Evolutionary conservation across 169 alveolate genomes (phyloP).

Genomic region (Perkinsus olseni): DNA sequence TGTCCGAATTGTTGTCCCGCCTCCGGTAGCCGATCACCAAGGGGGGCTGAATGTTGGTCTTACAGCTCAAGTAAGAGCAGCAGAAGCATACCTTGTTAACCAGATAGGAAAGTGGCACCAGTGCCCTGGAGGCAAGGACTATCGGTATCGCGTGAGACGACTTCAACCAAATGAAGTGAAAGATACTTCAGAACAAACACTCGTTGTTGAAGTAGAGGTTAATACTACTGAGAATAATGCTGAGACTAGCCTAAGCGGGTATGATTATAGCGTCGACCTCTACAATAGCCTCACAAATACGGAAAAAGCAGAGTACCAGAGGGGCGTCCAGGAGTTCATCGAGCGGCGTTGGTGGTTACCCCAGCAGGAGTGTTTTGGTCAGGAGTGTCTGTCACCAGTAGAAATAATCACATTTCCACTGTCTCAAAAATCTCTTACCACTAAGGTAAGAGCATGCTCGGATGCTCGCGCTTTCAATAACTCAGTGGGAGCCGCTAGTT

Average conservation of each 20-base stretch:
- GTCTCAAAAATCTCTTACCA: not conserved
- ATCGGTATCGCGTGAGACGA: not conserved
- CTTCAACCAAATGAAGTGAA: not conserved
- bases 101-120: not conserved
- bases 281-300: not conserved
- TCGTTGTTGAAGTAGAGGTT: not conserved
- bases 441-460: not conserved
- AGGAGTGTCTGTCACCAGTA: not conserved
- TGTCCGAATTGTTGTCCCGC: not conserved
- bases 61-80: not conserved
- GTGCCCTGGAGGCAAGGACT: not conserved
- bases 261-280: not conserved
- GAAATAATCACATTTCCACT: not conserved
- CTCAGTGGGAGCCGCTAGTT: not conserved
- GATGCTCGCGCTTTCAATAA: not conserved
- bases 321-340: not conserved
- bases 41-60: not conserved
- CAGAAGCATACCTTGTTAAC: not conserved
- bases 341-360: no score
- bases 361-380: no score
- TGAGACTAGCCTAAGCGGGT: not conserved
- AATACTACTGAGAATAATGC: not conserved
- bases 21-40: not conserved
- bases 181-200: not conserved
- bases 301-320: not conserved